phyloP scores from a whole-genome alignment of 495 filamentous ascomycete species.

The Xylaria grammica region DNA sequence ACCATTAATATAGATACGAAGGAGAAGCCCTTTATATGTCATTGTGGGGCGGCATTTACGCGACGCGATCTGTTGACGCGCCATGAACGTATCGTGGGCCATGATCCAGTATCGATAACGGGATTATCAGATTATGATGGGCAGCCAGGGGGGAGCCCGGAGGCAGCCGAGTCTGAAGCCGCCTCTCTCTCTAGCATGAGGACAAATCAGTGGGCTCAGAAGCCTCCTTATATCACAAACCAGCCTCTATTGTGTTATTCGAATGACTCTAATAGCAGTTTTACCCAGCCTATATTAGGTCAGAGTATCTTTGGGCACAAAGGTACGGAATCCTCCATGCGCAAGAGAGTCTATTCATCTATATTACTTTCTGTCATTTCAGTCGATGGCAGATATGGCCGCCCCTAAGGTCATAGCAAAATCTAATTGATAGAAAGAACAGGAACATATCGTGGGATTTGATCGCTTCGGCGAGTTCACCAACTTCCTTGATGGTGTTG shows the following conservation, averaged over 20 bases:
- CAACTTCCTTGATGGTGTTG: constrained; percentile 12
- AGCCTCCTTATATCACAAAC: not conserved
- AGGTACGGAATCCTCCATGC: not conserved
- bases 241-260: not conserved
- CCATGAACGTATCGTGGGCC: constrained; percentile 43
- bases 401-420: too few species aligned
- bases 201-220: not conserved
- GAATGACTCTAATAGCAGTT: not conserved
- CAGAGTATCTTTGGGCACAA: not conserved
- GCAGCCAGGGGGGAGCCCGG: not conserved
- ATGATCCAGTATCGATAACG: constrained; percentile 1
- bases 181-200: constrained; percentile 1
- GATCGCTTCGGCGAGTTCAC: constrained; percentile 3
- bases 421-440: too few species aligned
- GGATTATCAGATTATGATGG: not conserved
- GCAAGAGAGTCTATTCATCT: too few species aligned
- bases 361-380: too few species aligned
- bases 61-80: constrained; percentile 55
- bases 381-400: too few species aligned
- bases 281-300: not conserved
- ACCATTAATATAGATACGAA: constrained; percentile 46
- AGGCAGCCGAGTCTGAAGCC: not conserved
- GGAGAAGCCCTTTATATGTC: constrained; percentile 55
- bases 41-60: constrained; percentile 53
- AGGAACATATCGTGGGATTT: too few species aligned